phyloP scores from a whole-genome alignment of 2,329 filamentous ascomycete genomes.

The Sordariomycetes sp. region DNA sequence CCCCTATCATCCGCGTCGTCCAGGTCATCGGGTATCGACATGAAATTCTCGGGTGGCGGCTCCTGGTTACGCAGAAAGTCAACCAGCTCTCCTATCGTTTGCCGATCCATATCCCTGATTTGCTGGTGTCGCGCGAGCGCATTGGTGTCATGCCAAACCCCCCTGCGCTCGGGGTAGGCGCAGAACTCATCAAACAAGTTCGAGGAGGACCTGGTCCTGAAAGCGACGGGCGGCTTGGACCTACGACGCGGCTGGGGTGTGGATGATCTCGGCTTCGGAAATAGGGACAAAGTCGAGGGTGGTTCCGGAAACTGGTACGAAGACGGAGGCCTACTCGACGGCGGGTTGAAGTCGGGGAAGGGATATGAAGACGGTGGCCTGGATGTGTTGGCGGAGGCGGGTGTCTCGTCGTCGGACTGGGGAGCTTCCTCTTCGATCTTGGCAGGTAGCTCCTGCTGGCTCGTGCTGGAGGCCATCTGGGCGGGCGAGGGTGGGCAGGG shows the following conservation, averaged over 20 bases:
- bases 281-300: background rate
- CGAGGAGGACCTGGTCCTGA: slow-evolving; percentile 2
- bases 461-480: background rate
- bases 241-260: background rate
- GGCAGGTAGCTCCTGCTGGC: background rate
- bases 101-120: slow-evolving; percentile 2
- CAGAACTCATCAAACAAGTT: slow-evolving; percentile 5
- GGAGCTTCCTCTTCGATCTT: background rate
- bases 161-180: background rate
- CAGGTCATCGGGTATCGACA: slow-evolving; percentile 28
- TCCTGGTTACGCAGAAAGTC: slow-evolving; percentile 38
- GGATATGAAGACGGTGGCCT: background rate
- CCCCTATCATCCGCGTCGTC: slow-evolving; percentile 20
- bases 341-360: background rate
- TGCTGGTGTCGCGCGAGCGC: background rate
- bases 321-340: background rate
- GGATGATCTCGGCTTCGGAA: background rate
- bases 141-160: slow-evolving; percentile 1
- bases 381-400: background rate
- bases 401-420: background rate
- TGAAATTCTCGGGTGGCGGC: slow-evolving; percentile 37
- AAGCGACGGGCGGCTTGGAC: background rate
- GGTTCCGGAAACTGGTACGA: background rate
- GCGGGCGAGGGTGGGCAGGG: background rate
- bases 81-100: slow-evolving; percentile 17